phyloP scores from a whole-genome alignment of 106 monocot genomes.

The Apostasia ramifera region DNA sequence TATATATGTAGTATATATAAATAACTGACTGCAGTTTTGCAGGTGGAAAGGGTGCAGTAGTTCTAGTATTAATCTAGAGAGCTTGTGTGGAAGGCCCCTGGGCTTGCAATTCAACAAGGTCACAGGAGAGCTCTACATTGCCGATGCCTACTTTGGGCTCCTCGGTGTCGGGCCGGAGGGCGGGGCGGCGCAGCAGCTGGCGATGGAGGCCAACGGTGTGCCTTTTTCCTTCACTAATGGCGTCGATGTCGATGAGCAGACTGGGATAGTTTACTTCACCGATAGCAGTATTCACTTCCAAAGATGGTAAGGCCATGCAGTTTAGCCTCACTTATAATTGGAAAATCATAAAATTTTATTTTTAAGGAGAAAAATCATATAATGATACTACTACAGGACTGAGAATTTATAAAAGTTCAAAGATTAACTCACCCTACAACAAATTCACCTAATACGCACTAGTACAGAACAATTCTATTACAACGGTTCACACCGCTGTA shows the following conservation, averaged over 20 bases:
- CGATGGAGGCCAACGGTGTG: conserved; percentile 13
- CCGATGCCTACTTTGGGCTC: conserved; percentile 44
- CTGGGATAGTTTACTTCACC: conserved; percentile 47
- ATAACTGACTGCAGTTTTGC: neutral
- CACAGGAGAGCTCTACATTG: conserved; percentile 39
- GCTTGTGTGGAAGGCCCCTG: conserved; percentile 36
- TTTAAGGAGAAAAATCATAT: neutral
- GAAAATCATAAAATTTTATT: no score
- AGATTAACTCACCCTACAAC: no score
- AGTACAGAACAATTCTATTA: no score
- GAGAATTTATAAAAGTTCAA: no score
- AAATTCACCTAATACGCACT: no score
- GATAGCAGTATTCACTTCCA: conserved; percentile 33
- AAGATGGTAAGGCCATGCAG: conserved; percentile 17
- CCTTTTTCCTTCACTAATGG: conserved; percentile 53
- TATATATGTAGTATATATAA: no score
- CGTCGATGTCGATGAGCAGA: conserved; percentile 45
- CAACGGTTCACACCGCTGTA: no score
- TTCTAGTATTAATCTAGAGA: conserved; percentile 10
- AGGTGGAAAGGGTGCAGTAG: neutral
- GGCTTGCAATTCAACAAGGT: conserved; percentile 36
- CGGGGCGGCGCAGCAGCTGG: conserved; percentile 16
- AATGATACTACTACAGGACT: no score
- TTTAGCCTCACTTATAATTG: neutral
- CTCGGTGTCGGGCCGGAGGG: conserved; percentile 28